Conservation (phyloP, 257 asterid genomes). For the Scutellaria galericulata region DNA sequence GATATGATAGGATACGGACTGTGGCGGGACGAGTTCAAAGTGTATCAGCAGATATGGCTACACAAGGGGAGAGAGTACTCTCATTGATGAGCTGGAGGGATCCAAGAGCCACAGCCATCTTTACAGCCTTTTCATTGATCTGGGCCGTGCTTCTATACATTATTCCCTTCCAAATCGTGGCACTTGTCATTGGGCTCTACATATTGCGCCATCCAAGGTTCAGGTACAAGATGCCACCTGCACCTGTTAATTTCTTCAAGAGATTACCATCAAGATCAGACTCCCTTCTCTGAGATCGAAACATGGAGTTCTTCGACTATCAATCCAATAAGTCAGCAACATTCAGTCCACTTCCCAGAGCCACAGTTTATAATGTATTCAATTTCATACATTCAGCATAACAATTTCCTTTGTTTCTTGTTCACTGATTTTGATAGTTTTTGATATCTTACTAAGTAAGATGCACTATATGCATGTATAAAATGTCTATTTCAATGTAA, state of each 20-base stretch:
- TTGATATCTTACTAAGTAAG: constrained; percentile 34
- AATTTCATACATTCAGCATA: constrained; percentile 40
- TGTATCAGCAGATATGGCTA: constrained; percentile 81
- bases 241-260: constrained; percentile 90
- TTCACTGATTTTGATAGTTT: constrained; percentile 28
- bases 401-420: constrained; percentile 22
- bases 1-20: constrained; percentile 73
- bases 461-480: constrained; percentile 29
- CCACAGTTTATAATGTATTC: constrained; percentile 32
- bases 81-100: constrained; percentile 92
- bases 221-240: constrained; percentile 78
- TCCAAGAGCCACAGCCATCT: constrained; percentile 82
- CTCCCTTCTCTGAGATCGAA: constrained; percentile 61
- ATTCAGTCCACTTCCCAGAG: constrained; percentile 14
- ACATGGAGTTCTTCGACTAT: constrained; percentile 10
- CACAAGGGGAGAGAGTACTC: constrained; percentile 84
- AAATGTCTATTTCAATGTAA: constrained; percentile 28
- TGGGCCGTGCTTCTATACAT: constrained; percentile 76
- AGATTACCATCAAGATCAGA: constrained; percentile 89
- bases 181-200: constrained; percentile 68
- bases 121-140: constrained; percentile 61
- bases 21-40: constrained; percentile 85
- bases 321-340: constrained; percentile 30
- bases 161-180: constrained; percentile 77
- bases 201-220: constrained; percentile 80